phyloP scores from a whole-genome alignment of 345 rosid genomes.

The Aquilaria malaccensis region DNA sequence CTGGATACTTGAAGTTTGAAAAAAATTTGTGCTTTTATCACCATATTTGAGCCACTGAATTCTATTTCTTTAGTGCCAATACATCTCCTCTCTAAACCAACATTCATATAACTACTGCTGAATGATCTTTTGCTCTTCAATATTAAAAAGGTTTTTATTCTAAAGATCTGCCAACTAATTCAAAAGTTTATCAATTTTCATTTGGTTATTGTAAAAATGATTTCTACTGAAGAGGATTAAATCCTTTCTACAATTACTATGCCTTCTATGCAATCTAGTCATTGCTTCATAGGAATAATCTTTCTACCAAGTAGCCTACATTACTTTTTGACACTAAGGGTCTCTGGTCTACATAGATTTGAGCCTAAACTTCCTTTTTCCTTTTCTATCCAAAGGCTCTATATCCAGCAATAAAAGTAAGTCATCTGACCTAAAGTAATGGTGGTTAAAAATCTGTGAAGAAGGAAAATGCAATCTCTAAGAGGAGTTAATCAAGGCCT shows the following conservation, averaged over 20 bases:
- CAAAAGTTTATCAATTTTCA: rapidly evolving
- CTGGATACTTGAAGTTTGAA: not conserved
- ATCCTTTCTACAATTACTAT: not conserved
- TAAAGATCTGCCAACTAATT: too few species aligned
- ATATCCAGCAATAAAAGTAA: too few species aligned
- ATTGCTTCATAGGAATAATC: not conserved
- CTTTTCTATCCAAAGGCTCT: too few species aligned
- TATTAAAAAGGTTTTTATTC: not conserved
- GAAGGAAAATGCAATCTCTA: too few species aligned
- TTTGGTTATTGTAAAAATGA: not conserved
- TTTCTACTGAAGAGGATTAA: not conserved
- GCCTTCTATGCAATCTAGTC: not conserved
- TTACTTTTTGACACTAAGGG: too few species aligned
- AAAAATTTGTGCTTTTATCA: not conserved
- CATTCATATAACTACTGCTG: not conserved
- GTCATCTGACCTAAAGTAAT: too few species aligned
- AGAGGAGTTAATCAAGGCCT: too few species aligned
- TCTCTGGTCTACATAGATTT: too few species aligned
- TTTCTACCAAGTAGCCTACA: not conserved
- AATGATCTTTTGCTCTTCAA: not conserved
- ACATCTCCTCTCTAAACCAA: not conserved
- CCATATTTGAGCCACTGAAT: not conserved
- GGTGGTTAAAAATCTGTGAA: too few species aligned
- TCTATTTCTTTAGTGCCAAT: too few species aligned
- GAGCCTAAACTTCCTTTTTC: too few species aligned